Evolutionary conservation across 805 yeast genomes (phyloP).

Genomic region (Gaillardinia entomophila): DNA sequence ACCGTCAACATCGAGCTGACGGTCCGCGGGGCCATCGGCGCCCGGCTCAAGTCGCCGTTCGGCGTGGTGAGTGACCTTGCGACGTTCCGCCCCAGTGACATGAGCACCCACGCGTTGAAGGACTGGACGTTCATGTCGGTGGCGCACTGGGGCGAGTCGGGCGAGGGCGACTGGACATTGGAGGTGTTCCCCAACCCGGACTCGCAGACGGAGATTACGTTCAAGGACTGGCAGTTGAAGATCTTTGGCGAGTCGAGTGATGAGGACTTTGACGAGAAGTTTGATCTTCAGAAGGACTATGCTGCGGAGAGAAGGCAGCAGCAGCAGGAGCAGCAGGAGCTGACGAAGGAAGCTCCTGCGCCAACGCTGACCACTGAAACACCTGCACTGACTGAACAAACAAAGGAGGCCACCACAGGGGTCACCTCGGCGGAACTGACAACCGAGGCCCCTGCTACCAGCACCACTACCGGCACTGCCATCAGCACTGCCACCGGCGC

Average conservation of each 20-base stretch:
- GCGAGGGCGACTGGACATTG: conserved; percentile 78
- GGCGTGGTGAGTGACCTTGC: conserved; percentile 76
- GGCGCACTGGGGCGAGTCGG: conserved; percentile 94
- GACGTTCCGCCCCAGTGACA: conserved; percentile 56
- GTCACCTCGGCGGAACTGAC: background rate
- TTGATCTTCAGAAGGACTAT: conserved; percentile 46
- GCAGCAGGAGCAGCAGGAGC: conserved; percentile 8
- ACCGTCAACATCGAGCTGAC: conserved; percentile 63
- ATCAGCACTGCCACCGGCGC: conserved; percentile 1
- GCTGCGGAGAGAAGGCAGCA: conserved; percentile 29
- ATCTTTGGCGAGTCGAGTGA: conserved; percentile 79
- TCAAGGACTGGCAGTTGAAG: conserved; percentile 70
- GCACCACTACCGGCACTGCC: conserved; percentile 1
- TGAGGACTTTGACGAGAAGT: conserved; percentile 53
- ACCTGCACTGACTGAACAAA: conserved; percentile 4
- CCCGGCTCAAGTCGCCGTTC: conserved; percentile 65
- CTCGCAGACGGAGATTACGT: conserved; percentile 23
- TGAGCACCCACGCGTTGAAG: conserved; percentile 49
- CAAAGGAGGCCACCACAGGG: conserved; percentile 3
- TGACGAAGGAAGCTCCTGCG: conserved; percentile 1
- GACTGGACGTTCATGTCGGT: conserved; percentile 95
- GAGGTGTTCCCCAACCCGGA: conserved; percentile 45
- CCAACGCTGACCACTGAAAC: conserved; percentile 7
- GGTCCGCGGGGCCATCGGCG: conserved; percentile 64
- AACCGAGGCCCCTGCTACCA: background rate